These are phyloP conservation scores for Bacidia gigantensis DNA, from an alignment of 495 filamentous ascomycete species.

Conservation along the genomic window DNA sequence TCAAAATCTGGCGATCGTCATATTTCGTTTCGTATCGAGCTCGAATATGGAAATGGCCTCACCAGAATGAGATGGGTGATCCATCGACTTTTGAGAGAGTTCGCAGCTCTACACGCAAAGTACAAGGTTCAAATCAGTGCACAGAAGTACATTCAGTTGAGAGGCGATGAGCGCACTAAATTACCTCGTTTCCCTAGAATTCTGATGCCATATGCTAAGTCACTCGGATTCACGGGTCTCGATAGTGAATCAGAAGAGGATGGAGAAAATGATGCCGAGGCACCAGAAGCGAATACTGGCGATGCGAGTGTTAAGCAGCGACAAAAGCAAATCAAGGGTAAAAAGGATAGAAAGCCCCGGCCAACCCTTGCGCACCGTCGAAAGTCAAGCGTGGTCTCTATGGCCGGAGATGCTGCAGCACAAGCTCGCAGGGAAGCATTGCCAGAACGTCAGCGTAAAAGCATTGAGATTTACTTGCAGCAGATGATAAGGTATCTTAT, in stretches of 20 bases:
- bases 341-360: slow-evolving; percentile 53
- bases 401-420: slow-evolving; percentile 27
- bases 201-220: slow-evolving; percentile 79
- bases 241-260: slow-evolving; percentile 70
- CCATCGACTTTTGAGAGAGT: slow-evolving; percentile 71
- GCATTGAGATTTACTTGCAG: slow-evolving; percentile 83
- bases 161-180: slow-evolving; percentile 42
- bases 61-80: slow-evolving; percentile 98
- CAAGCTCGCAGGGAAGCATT: slow-evolving; percentile 38
- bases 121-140: slow-evolving; percentile 75
- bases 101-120: slow-evolving; percentile 81
- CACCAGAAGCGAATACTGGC: slow-evolving; percentile 42
- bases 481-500: slow-evolving; percentile 90
- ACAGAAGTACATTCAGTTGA: slow-evolving; percentile 60
- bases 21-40: slow-evolving; percentile 73
- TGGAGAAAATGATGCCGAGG: slow-evolving; percentile 66
- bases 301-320: slow-evolving; percentile 45
- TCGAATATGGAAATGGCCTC: slow-evolving; percentile 92
- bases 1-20: slow-evolving; percentile 60
- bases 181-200: slow-evolving; percentile 80
- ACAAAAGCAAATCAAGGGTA: slow-evolving; percentile 34
- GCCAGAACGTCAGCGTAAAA: slow-evolving; percentile 61
- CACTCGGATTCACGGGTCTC: slow-evolving; percentile 54
- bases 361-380: slow-evolving; percentile 45
- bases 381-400: slow-evolving; percentile 42